Evolutionary conservation across 441 rosid species (phyloP), one percentile per base, ranked within the genome.

Genomic region (Iberis amara): DNA sequence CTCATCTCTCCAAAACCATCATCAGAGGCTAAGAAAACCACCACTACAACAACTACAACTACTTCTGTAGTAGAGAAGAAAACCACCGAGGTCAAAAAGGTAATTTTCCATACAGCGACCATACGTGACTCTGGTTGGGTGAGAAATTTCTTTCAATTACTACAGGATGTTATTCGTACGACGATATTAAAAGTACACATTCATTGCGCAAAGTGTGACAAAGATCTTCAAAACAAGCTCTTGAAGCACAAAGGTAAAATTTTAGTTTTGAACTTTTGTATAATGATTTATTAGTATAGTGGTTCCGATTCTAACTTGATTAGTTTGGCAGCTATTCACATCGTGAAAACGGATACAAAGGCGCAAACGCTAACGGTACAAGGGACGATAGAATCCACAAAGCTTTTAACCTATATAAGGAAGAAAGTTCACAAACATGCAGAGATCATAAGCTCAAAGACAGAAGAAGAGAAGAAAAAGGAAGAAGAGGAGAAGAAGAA

Each of bases 181-280:
- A 79, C 73, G 38, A 5, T 75, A 8, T 23, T 82, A 38, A 85
- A 82, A 61, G 81, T 81, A 61, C 74, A 79, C 64, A 68, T 88
- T 72, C 94, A 88, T 53, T 88, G 96, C 36, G 68, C 68, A 31
- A 70, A 81, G 69, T 88, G 96, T 39, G 89, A 75, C 48, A 59
- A 49, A 33, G 96, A 85, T 39, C 74, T 85, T 59, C 71, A 69
- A 30, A 47, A 42, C 26, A 80, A 74, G 63, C 74, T 85, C 52
- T 31, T 82, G 47, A 72, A 54, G 59, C 83, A 81, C 68, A 76
- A 51, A 81, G 91, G 94, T 64, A 43, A 8, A 6, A 18, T 9
- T 26, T 27, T 37, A 8, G 3, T 18, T 18, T 18, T n/a, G n/a
- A n/a, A n/a, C n/a, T 39, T 49, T 21, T 33, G 35, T 10, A 27